phyloP scores from a whole-genome alignment of 495 filamentous ascomycete genomes.

The Penicillium taxi region DNA sequence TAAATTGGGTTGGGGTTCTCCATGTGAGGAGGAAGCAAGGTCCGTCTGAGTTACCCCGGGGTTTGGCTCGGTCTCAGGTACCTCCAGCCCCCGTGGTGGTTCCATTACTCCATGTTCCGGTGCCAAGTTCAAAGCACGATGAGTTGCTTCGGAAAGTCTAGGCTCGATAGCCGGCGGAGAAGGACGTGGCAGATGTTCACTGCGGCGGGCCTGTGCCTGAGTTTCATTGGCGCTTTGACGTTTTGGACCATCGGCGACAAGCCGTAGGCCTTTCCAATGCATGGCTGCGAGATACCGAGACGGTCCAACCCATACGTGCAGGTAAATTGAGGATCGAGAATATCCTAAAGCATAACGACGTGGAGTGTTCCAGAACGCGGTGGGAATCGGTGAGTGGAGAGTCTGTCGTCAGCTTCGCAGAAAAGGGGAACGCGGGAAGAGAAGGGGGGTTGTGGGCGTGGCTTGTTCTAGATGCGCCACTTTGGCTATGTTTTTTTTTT shows the following conservation, averaged over 20 bases:
- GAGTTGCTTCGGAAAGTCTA: slow-evolving; percentile 33
- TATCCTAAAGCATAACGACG: slow-evolving; percentile 15
- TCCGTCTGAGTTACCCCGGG: slow-evolving; percentile 12
- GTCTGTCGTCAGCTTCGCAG: slow-evolving; percentile 19
- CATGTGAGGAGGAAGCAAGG: slow-evolving; percentile 12
- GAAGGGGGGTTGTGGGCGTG: slow-evolving; percentile 5
- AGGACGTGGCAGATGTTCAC: slow-evolving; percentile 38
- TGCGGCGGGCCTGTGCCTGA: slow-evolving; percentile 29
- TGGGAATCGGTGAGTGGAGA: slow-evolving; percentile 18
- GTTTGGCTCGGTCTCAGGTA: slow-evolving; percentile 10
- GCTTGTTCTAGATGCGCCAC: neutral
- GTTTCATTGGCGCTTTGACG: slow-evolving; percentile 31
- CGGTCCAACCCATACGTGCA: slow-evolving; percentile 18
- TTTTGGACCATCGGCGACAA: slow-evolving; percentile 35
- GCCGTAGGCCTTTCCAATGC: slow-evolving; percentile 42
- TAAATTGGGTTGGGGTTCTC: slow-evolving; percentile 22
- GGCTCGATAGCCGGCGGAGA: slow-evolving; percentile 25
- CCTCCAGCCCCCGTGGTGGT: slow-evolving; percentile 7
- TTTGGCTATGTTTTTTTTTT: slow-evolving; percentile 1
- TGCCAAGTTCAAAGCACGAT: slow-evolving; percentile 20
- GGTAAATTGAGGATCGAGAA: slow-evolving; percentile 1
- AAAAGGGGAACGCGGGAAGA: slow-evolving; percentile 25
- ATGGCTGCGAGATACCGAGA: slow-evolving; percentile 25
- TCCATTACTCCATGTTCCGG: slow-evolving; percentile 10
- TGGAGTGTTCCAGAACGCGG: slow-evolving; percentile 25